These are phyloP conservation scores for Kregervanrija delftensis DNA, from an alignment of 805 yeast genomes.

Conservation along the genomic window DNA sequence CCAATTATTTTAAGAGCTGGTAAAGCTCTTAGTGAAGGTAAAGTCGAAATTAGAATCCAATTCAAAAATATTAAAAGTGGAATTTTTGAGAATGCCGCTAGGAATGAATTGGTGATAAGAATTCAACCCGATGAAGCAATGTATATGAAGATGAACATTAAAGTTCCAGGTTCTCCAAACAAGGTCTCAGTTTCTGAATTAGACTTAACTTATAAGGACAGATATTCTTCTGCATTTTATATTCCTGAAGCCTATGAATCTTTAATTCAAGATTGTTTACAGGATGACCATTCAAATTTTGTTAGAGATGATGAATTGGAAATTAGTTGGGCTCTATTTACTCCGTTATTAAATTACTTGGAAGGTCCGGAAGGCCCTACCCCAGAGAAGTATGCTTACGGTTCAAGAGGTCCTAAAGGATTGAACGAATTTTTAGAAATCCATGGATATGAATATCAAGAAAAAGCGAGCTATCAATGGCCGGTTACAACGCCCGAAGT, in stretches of 20 bases:
- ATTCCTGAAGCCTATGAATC: slow-evolving; percentile 98
- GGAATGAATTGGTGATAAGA: slow-evolving; percentile 91
- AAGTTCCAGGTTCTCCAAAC: slow-evolving; percentile 86
- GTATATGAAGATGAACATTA: slow-evolving; percentile 86
- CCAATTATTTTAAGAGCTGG: slow-evolving; percentile 96
- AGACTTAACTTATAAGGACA: slow-evolving; percentile 74
- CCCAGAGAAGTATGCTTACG: slow-evolving; percentile 74
- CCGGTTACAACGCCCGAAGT: slow-evolving; percentile 62
- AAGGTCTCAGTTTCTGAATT: slow-evolving; percentile 81
- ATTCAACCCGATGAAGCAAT: slow-evolving; percentile 94
- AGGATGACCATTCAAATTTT: slow-evolving; percentile 94
- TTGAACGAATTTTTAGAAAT: slow-evolving; percentile 53
- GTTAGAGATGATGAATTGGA: slow-evolving; percentile 98
- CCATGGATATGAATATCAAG: slow-evolving; percentile 69
- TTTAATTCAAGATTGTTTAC: slow-evolving; percentile 80
- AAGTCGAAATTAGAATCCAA: slow-evolving; percentile 93
- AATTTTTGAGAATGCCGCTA: slow-evolving; percentile 69
- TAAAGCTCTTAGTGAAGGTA: slow-evolving; percentile 90
- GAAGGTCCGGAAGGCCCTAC: slow-evolving; percentile 66
- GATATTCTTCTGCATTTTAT: slow-evolving; percentile 76
- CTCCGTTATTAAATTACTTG: slow-evolving; percentile 77
- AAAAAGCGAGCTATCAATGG: slow-evolving; percentile 75
- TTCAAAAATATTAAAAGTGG: slow-evolving; percentile 82
- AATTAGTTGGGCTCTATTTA: slow-evolving; percentile 86
- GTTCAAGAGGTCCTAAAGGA: slow-evolving; percentile 79